Conservation (phyloP, 2,329 filamentous ascomycete genomes). For the Nannizzia gypsea region DNA sequence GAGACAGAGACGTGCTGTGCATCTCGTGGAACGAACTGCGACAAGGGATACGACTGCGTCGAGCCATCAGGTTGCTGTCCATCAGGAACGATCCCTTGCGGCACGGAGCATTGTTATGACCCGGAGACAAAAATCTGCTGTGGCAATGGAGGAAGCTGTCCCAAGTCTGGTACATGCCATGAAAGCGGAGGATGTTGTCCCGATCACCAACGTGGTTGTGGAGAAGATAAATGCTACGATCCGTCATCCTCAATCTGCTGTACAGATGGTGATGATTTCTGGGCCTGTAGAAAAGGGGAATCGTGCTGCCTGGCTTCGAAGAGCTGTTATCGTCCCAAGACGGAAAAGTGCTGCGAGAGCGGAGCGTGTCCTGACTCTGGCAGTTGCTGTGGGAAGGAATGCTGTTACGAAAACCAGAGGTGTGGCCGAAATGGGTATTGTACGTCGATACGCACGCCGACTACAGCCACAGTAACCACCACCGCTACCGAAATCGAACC, state of each 20-base stretch:
- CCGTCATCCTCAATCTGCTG: background rate
- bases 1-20: background rate
- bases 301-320: background rate
- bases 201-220: background rate
- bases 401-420: background rate
- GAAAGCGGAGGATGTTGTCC: background rate
- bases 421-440: background rate
- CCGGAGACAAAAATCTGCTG: background rate
- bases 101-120: background rate
- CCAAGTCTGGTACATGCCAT: background rate
- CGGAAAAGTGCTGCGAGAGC: background rate
- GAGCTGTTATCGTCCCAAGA: background rate
- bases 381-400: background rate
- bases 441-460: background rate
- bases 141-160: background rate
- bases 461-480: background rate
- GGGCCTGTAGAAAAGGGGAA: background rate
- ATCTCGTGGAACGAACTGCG: background rate
- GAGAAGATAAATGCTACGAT: background rate
- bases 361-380: background rate
- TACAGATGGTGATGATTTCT: background rate
- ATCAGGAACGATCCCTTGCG: background rate
- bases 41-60: background rate
- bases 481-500: too few relatives aligned
- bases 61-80: background rate